Percentiles rank a stretch among this genome's conserved stretches.
These are phyloP conservation scores for Drechslerella dactyloides DNA, from an alignment of 2,329 filamentous ascomycete genomes.

Conservation along the genomic window DNA sequence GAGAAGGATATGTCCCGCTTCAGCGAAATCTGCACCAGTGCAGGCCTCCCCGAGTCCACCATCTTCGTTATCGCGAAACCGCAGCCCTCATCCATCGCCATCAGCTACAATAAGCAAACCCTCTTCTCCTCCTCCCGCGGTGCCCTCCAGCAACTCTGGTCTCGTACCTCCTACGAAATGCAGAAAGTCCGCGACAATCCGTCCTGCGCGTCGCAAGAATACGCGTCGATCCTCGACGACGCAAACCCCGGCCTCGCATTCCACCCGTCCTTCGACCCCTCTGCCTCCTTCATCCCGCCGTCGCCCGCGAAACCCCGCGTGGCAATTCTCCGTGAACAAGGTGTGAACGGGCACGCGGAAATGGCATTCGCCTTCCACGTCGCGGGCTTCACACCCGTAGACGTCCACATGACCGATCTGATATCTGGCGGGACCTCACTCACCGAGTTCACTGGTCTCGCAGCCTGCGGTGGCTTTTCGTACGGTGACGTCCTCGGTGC, in stretches of 20 bases:
- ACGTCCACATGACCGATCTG: conserved; percentile 95
- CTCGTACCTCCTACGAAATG: conserved; percentile 86
- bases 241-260: conserved; percentile 82
- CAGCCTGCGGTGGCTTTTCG: conserved; percentile 95
- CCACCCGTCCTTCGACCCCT: conserved; percentile 76
- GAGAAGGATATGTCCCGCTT: conserved; percentile 84
- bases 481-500: conserved; percentile 92
- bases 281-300: conserved; percentile 59
- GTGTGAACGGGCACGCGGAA: conserved; percentile 93
- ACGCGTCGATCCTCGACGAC: conserved; percentile 74
- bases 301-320: conserved; percentile 74
- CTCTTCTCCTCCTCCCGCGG: conserved; percentile 73
- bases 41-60: conserved; percentile 76
- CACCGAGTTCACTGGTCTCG: conserved; percentile 81
- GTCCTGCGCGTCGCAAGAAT: conserved; percentile 82
- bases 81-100: conserved; percentile 66
- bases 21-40: conserved; percentile 86
- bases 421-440: conserved; percentile 81
- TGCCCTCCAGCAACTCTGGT: conserved; percentile 85
- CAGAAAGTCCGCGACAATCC: conserved; percentile 90
- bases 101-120: conserved; percentile 73
- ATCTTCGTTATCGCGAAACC: conserved; percentile 66
- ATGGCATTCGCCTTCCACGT: conserved; percentile 96
- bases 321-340: conserved; percentile 92
- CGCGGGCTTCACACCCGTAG: conserved; percentile 87